phyloP scores from a whole-genome alignment of 2,329 filamentous ascomycete species.

The Fusarium kyushuense region DNA sequence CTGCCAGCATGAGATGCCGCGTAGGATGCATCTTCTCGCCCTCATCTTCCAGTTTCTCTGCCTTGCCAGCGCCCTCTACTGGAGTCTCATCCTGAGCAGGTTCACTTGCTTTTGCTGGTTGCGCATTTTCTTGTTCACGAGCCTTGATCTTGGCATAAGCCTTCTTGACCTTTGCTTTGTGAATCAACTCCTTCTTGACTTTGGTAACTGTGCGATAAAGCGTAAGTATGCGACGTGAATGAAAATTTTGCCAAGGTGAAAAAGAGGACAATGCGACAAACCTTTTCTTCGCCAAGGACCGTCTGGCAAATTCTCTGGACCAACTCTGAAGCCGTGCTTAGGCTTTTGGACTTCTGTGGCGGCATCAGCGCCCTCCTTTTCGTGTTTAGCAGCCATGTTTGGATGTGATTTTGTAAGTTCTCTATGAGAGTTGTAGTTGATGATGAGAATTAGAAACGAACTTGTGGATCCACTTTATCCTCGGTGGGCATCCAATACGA shows the following conservation, averaged over 20 bases:
- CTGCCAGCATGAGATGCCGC: slow-evolving; percentile 56
- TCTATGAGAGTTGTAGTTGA: slow-evolving; percentile 30
- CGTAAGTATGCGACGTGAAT: slow-evolving; percentile 36
- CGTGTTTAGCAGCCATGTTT: slow-evolving; percentile 52
- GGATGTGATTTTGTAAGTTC: slow-evolving; percentile 25
- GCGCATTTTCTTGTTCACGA: slow-evolving; percentile 51
- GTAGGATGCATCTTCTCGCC: slow-evolving; percentile 53
- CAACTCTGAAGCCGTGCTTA: slow-evolving; percentile 83
- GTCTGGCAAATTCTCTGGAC: slow-evolving; percentile 90
- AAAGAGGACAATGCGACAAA: slow-evolving; percentile 45
- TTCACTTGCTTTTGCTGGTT: slow-evolving; percentile 30
- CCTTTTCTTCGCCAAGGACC: slow-evolving; percentile 86
- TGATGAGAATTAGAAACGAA: slow-evolving; percentile 38
- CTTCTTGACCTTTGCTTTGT: slow-evolving; percentile 94
- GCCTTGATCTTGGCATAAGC: slow-evolving; percentile 88
- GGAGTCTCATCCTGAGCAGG: slow-evolving; percentile 30
- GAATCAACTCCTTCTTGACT: slow-evolving; percentile 89
- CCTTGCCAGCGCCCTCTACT: slow-evolving; percentile 29
- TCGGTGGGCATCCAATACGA: slow-evolving; percentile 26
- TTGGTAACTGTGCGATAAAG: slow-evolving; percentile 75
- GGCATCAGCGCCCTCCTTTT: slow-evolving; percentile 47
- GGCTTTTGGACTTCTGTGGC: slow-evolving; percentile 62
- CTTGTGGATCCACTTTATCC: slow-evolving; percentile 22
- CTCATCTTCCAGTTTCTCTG: slow-evolving; percentile 33
- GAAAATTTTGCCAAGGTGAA: slow-evolving; percentile 33